These are phyloP conservation scores for Mucor mucedo DNA, from an alignment of 371 early-diverging fungal species.

Conservation along the genomic window DNA sequence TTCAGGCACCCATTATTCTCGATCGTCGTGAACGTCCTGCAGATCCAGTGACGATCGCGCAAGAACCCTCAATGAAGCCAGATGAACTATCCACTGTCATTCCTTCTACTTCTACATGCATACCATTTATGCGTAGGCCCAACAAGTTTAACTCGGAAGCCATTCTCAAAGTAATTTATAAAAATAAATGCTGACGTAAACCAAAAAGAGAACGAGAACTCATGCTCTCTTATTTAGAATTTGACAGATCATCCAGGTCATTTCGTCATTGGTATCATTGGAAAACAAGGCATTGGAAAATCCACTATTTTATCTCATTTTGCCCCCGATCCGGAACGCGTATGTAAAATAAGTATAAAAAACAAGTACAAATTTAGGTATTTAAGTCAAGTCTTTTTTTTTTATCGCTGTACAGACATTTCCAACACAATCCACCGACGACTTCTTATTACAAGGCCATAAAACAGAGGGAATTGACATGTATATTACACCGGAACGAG, in stretches of 20 bases:
- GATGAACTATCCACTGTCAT: neutral
- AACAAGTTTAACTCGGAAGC: slow-evolving; percentile 28
- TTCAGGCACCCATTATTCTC: slow-evolving; percentile 28
- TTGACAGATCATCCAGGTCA: slow-evolving; percentile 72
- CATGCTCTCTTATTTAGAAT: slow-evolving; percentile 7
- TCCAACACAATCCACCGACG: slow-evolving; percentile 44
- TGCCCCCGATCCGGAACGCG: slow-evolving; percentile 46
- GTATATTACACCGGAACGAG: slow-evolving; percentile 72
- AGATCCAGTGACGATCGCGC: neutral
- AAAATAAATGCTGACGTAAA: neutral
- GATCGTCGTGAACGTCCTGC: slow-evolving; percentile 26
- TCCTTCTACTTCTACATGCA: neutral
- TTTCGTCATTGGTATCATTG: slow-evolving; percentile 77
- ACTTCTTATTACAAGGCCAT: slow-evolving; percentile 51
- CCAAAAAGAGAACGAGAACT: neutral
- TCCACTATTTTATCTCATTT: slow-evolving; percentile 71
- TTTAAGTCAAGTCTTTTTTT: neutral
- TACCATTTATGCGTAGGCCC: slow-evolving; percentile 24
- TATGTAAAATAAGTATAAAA: slow-evolving; percentile 8
- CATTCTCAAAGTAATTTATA: slow-evolving; percentile 17
- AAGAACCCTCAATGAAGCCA: neutral
- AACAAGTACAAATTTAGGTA: too few relatives aligned
- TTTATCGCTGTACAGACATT: slow-evolving; percentile 29
- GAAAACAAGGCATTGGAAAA: slow-evolving; percentile 76
- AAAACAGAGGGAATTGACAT: slow-evolving; percentile 74